phyloP scores from a whole-genome alignment of 129 eudicot species.

The Lonicera japonica region DNA sequence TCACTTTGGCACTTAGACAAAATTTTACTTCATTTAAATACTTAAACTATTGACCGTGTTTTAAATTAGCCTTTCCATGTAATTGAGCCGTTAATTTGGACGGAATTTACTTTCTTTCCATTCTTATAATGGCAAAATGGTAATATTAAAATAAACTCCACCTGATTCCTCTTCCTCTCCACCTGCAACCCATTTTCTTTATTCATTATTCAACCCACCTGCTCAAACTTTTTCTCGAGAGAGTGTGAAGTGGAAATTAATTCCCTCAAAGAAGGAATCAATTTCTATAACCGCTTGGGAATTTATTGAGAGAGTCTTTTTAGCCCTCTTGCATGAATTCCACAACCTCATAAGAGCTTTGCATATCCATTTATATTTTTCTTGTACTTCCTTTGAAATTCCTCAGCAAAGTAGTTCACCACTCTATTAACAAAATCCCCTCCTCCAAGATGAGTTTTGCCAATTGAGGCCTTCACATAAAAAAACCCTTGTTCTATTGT shows the following conservation, averaged over 20 bases:
- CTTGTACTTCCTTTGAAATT: not conserved
- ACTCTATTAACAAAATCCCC: not conserved
- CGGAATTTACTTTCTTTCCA: too few species aligned
- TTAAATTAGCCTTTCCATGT: too few species aligned
- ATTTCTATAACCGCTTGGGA: not conserved
- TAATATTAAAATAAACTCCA: too few species aligned
- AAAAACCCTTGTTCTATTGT: not conserved
- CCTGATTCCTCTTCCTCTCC: too few species aligned
- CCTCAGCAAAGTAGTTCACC: not conserved
- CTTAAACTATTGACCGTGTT: too few species aligned
- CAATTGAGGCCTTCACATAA: not conserved
- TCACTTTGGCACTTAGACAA: too few species aligned
- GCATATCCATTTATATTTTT: not conserved
- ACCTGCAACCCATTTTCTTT: too few species aligned
- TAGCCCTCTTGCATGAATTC: slow-evolving; percentile 3
- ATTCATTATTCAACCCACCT: too few species aligned
- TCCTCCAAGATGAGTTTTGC: not conserved
- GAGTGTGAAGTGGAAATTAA: slow-evolving; percentile 7
- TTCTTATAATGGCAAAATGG: too few species aligned
- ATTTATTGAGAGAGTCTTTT: not conserved
- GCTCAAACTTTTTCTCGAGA: slow-evolving; percentile 10
- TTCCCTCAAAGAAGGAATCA: slow-evolving; percentile 17
- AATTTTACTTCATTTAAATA: too few species aligned
- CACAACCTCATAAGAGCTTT: not conserved
- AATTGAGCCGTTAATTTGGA: too few species aligned